A percentile compares a stretch with the other conserved stretches of the same genome.
These are phyloP conservation scores for Paramecium sonneborni DNA, from an alignment of 73 alveolate species.

Conservation along the genomic window DNA sequence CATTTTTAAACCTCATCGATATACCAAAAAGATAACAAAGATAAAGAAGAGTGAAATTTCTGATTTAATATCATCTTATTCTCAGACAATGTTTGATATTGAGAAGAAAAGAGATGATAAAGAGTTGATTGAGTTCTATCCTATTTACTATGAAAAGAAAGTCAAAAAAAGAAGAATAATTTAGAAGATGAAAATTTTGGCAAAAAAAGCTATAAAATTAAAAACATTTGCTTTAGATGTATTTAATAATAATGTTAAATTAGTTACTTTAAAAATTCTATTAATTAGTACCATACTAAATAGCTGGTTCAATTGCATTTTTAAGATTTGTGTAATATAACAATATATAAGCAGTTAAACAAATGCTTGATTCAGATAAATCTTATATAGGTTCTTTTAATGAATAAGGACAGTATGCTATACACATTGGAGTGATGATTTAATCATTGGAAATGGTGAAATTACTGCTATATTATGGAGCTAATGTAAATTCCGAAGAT, in stretches of 20 bases:
- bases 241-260: not conserved
- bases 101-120: not conserved
- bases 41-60: not conserved
- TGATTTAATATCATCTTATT: not conserved
- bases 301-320: not conserved
- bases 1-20: not conserved
- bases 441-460: not conserved
- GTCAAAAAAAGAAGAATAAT: constrained; percentile 12
- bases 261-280: not conserved
- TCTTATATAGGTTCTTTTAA: not conserved
- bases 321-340: not conserved
- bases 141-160: not conserved
- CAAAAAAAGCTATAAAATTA: not conserved
- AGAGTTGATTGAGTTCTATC: constrained; percentile 28
- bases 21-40: not conserved
- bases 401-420: constrained; percentile 13
- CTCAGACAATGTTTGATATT: not conserved
- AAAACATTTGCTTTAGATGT: not conserved
- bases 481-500: constrained; percentile 13
- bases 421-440: constrained; percentile 24
- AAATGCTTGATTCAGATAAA: not conserved
- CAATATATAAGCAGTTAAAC: not conserved
- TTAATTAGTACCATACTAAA: not conserved
- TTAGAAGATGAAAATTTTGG: not conserved
- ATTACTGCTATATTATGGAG: not conserved